Base-by-base conservation (phyloP, 805 yeast species). In the Saccharomycopsis fodiens region DNA sequence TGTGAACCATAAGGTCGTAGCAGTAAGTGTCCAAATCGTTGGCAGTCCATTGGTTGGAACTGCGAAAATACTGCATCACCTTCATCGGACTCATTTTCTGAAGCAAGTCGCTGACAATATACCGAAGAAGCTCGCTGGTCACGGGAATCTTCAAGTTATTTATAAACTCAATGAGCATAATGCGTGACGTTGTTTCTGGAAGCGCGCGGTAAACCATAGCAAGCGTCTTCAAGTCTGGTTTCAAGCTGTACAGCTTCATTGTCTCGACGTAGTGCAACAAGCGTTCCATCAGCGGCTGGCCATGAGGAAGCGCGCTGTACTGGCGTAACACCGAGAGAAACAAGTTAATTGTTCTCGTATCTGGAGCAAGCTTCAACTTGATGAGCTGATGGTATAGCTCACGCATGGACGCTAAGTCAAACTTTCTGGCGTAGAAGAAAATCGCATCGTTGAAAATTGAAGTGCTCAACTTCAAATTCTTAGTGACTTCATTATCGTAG, bases 331-430 rank as follows among this genome's bases (percentile, higher is more conserved):
- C 60, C 12, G 57, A 52, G 7, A 71, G 39, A 56, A 71, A 52
- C 12, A 65, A 50, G 51, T 70, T 70, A 44, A 63, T 67, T 1
- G 73, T 69, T 2, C 56, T 58, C 3, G 67, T 58, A 47, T 66
- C 63, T 15, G 70, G 70, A 6, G 37, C 29, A 12, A 61, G 42
- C 1, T 57, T 54, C 46, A 62, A 66, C 2, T 58, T 42, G 34
- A 57, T 60, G 72, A 73, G 68, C 51, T 70, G 71, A 1, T 60
- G 58, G 32, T 70, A 57, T 2, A 67, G 53, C 41, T 66, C 68
- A 37, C 67, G 59, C 49, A 72, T 63, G 2, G 68, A 59, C 0
- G 68, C 67, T 38, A 66, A 57, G 54, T 73, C 74, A 48, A 59
- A 58, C 35, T 59, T 61, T 15, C 52, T 48, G 16, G 65, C 57